Evolutionary conservation across 768 basidiomycete genomes (phyloP).

Genomic region (Boletus rubroflammeus): DNA sequence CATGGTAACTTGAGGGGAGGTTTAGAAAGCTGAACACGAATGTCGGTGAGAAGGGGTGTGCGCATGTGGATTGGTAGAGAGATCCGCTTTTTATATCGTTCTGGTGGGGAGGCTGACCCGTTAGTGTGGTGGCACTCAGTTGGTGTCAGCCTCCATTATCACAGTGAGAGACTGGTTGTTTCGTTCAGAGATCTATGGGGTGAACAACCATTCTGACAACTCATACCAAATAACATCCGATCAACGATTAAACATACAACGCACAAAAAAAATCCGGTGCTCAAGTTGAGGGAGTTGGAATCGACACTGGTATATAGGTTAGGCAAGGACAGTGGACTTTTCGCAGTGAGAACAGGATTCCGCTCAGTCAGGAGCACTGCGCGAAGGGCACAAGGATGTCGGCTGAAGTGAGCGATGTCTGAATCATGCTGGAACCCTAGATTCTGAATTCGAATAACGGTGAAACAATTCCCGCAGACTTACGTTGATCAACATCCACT

Average conservation of each 20-base stretch:
- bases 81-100: background rate
- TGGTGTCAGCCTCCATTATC: constrained; percentile 5
- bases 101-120: constrained; percentile 10
- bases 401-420: too few species aligned
- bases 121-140: background rate
- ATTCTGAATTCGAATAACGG: too few species aligned
- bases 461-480: too few species aligned
- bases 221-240: background rate
- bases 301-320: too few species aligned
- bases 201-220: background rate
- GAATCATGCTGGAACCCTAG: too few species aligned
- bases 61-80: background rate
- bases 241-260: too few species aligned
- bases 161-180: background rate
- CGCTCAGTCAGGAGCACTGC: too few species aligned
- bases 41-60: background rate
- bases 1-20: background rate
- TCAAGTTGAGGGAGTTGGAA: background rate
- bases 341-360: too few species aligned
- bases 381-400: too few species aligned
- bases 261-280: background rate
- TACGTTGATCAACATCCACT: too few species aligned
- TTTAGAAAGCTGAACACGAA: background rate
- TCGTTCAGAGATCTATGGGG: background rate
- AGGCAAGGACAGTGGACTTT: too few species aligned